Conservation (phyloP, 2,329 filamentous ascomycete species). For the Hypoxylon rubiginosum region DNA sequence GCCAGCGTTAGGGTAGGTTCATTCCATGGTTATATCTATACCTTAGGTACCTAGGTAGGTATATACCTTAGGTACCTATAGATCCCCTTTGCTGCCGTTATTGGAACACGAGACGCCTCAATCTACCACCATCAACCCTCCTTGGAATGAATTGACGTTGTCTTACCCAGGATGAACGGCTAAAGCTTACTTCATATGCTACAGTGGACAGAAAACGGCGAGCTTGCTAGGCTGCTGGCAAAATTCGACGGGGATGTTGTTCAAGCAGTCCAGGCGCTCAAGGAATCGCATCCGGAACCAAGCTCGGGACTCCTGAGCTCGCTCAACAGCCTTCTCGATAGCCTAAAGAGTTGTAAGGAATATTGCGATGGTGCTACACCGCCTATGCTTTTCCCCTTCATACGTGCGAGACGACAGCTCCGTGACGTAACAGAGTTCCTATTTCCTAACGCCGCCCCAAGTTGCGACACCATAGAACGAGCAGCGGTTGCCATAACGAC, state of each 20-base stretch:
- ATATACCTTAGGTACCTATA: no score
- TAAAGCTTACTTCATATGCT: background rate
- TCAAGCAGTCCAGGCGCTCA: slow-evolving; percentile 55
- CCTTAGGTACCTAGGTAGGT: no score
- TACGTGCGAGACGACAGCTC: slow-evolving; percentile 51
- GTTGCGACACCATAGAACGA: background rate
- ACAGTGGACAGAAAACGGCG: slow-evolving; percentile 43
- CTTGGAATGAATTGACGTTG: background rate
- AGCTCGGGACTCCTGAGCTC: slow-evolving; percentile 37
- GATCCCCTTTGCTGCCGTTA: background rate
- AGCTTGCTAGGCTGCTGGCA: slow-evolving; percentile 44
- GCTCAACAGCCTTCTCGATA: slow-evolving; percentile 40
- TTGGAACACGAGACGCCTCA: background rate
- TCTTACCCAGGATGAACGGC: background rate
- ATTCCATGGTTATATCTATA: background rate
- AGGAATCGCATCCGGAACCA: slow-evolving; percentile 48
- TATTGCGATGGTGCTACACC: slow-evolving; percentile 44
- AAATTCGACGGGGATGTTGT: slow-evolving; percentile 54
- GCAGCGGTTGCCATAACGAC: background rate
- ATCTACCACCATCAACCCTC: background rate
- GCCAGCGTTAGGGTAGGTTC: slow-evolving; percentile 28
- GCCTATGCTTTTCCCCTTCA: slow-evolving; percentile 45
- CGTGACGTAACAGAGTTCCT: slow-evolving; percentile 47
- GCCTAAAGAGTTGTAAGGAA: slow-evolving; percentile 41
- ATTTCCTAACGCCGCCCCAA: slow-evolving; percentile 36